Evolutionary conservation across 1,284 basidiomycete species (phyloP), one percentile per base, ranked within the genome.

Genomic region (Cutaneotrichosporon cutaneum): DNA sequence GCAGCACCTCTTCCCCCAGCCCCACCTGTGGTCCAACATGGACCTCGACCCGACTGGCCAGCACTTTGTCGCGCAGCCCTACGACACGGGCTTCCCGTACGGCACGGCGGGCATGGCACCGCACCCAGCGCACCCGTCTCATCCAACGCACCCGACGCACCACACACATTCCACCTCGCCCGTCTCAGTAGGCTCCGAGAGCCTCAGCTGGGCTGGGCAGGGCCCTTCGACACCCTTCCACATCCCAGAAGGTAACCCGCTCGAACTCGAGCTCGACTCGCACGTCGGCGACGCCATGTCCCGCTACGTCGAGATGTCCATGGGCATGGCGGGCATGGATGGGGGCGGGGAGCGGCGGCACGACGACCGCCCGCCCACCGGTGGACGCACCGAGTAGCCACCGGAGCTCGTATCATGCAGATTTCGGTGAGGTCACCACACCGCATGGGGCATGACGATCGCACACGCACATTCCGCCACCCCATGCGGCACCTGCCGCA

Each of bases 251-350:
- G 18, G 39, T 18, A 42, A 42, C 39, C 39, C 16, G 3, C 39
- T 42, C 18, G 48, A 51, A 7, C 27, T 32, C 18, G 48, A 51
- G 48, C 48, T n/a, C 26, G 13, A 18, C 48, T 3, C 27, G 10
- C 24, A 9, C 26, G n/a, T 51, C 18, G 39, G 22, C 21, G 33
- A 64, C 33, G 33, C 32, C 47, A 58, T 60, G 54, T 21, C 57
- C 9, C 39, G 33, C 26, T 24, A 64, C 13, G 67, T 67, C 36
- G 61, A 59, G 22, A 42, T 52, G 36, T 35, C 54, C 5, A 30
- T 42, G 54, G 50, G 56, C 11, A 58, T 56, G 32, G 47, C 27
- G 22, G 45, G 24, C 22, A 47, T 47, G 45, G 44, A n/a, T 39
- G 36, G 36, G 36, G 39, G 18, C 39, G 16, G 16, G 18, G 39